These are phyloP conservation scores for Eragrostis tef DNA, from an alignment of 202 grass and related monocot species.

Conservation along the genomic window DNA sequence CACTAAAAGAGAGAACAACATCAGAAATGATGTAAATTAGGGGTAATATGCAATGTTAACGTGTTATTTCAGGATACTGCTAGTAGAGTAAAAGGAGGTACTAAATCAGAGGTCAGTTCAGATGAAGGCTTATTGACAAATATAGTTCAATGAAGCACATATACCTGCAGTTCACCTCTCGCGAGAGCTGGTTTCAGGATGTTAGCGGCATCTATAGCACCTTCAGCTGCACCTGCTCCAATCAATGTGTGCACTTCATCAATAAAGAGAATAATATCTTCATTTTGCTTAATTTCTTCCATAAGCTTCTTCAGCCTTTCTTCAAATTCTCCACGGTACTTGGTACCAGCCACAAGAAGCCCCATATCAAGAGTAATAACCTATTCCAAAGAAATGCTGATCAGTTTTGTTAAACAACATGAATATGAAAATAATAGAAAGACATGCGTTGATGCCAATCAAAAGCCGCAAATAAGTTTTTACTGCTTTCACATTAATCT, in stretches of 20 bases:
- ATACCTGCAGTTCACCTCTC: constrained; percentile 93
- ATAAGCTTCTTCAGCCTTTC: constrained; percentile 87
- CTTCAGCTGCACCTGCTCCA: constrained; percentile 92
- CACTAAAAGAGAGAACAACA: constrained; percentile 59
- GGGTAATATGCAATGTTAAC: background rate
- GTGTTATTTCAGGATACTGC: background rate
- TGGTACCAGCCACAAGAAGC: constrained; percentile 90
- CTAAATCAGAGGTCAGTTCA: constrained; percentile 10
- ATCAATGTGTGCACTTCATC: constrained; percentile 95
- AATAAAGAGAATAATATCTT: constrained; percentile 92
- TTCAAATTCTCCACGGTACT: constrained; percentile 94
- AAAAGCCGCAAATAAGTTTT: constrained; percentile 5
- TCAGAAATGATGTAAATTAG: background rate
- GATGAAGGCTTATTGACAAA: background rate
- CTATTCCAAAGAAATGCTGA: constrained; percentile 41
- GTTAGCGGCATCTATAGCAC: constrained; percentile 94
- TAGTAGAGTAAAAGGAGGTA: background rate
- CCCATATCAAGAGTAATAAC: constrained; percentile 98
- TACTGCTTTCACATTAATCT: too few relatives aligned
- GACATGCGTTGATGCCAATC: background rate
- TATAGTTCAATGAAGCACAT: background rate
- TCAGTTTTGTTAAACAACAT: constrained; percentile 27
- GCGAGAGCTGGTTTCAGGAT: constrained; percentile 92
- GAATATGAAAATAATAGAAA: background rate
- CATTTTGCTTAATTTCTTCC: constrained; percentile 94